Conservation (phyloP, 345 rosid genomes). For the Sonneratia alba region DNA sequence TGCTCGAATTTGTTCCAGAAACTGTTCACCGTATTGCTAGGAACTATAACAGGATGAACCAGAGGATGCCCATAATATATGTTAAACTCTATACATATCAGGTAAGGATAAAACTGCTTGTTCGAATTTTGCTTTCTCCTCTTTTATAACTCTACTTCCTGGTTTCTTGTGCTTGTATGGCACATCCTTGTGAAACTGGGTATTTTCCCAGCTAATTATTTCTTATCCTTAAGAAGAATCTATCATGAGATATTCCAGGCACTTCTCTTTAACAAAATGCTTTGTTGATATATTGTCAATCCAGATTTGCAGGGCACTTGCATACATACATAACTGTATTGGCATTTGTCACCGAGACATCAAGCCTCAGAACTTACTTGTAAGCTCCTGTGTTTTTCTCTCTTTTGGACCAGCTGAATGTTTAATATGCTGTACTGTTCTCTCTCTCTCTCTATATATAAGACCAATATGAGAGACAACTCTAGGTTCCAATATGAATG, state of each 20-base stretch:
- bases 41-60: constrained; percentile 69
- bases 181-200: not conserved
- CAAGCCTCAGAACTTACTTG: constrained; percentile 91
- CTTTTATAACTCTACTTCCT: not conserved
- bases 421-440: not conserved
- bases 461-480: not conserved
- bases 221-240: too few species aligned
- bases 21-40: constrained; percentile 72
- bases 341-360: constrained; percentile 98
- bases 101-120: constrained; percentile 24
- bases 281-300: constrained; percentile 11
- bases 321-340: constrained; percentile 71
- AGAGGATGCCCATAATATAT: constrained; percentile 83
- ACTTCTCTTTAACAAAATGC: not conserved
- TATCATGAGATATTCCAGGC: not conserved
- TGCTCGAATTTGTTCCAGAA: constrained; percentile 93
- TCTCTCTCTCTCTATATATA: too few species aligned
- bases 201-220: not conserved
- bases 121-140: not conserved
- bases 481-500: not conserved
- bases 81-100: constrained; percentile 93
- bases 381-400: constrained; percentile 20
- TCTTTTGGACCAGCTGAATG: not conserved
- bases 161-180: not conserved
- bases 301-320: constrained; percentile 96